Conservation (phyloP, 768 basidiomycete species). For the Macrocybe gigantea region DNA sequence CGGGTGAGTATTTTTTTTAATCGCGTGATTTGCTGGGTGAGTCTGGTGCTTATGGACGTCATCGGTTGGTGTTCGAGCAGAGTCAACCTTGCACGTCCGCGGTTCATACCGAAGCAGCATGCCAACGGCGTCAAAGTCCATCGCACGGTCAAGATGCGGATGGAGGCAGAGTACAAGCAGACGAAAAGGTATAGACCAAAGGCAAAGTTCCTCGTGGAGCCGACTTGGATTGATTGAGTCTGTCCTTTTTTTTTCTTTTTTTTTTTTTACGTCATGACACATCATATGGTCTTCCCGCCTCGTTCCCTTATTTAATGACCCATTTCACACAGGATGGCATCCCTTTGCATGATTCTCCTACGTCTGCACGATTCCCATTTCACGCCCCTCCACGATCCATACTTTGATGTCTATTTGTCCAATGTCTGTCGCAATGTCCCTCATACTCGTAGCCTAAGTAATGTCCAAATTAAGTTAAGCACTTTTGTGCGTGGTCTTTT, state of each 20-base stretch:
- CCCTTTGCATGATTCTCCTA: no score
- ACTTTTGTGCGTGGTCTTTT: no score
- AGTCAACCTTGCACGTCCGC: constrained; percentile 28
- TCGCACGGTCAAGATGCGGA: constrained; percentile 43
- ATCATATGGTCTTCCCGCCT: no score
- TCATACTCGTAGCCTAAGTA: no score
- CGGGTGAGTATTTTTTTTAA: constrained; percentile 17
- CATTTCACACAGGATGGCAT: no score
- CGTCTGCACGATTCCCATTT: no score
- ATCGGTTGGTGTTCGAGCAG: background rate
- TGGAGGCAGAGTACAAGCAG: constrained; percentile 40
- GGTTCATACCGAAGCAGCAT: constrained; percentile 33
- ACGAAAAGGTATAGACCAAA: constrained; percentile 16
- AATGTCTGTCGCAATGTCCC: no score
- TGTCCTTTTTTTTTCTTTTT: background rate
- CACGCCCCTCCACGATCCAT: no score
- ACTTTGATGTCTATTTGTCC: no score
- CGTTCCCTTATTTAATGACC: no score
- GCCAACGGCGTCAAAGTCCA: constrained; percentile 36
- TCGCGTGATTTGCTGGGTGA: constrained; percentile 4
- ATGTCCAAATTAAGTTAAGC: no score
- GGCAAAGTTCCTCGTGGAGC: constrained; percentile 20
- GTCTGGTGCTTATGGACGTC: background rate
- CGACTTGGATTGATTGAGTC: constrained; percentile 29
- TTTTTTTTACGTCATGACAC: no score